Conservation (phyloP, 257 asterid genomes). For the Catharanthus roseus region DNA sequence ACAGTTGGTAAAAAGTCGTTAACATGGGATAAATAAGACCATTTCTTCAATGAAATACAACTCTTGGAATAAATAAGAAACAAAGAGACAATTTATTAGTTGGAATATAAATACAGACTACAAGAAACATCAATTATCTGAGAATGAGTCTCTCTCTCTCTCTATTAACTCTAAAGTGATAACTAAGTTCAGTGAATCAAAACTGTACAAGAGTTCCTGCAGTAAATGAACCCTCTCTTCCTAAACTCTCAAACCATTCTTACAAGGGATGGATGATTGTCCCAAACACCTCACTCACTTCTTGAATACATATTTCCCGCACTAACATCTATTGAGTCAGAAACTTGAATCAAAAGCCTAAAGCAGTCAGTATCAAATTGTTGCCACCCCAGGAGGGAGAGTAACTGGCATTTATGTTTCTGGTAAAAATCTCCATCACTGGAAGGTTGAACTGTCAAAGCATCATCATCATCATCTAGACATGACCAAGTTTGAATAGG, state of each 20-base stretch:
- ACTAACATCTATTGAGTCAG: constrained; percentile 1
- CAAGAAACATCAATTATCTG: background rate
- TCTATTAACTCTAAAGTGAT: constrained; percentile 7
- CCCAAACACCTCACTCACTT: constrained; percentile 15
- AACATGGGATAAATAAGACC: background rate
- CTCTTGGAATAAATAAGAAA: background rate
- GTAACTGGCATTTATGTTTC: background rate
- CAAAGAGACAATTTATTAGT: background rate
- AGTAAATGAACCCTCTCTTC: background rate
- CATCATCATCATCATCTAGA: constrained; percentile 61
- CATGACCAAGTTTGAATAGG: constrained; percentile 56
- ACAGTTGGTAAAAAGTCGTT: background rate
- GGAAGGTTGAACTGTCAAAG: background rate
- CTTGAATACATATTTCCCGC: constrained; percentile 8
- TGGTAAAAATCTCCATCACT: background rate
- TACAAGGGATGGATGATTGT: background rate
- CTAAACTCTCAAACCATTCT: background rate
- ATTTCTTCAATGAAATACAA: background rate
- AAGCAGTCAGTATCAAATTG: constrained; percentile 14
- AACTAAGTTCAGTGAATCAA: constrained; percentile 23
- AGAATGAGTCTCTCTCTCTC: background rate
- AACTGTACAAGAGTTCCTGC: constrained; percentile 14
- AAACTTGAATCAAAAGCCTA: constrained; percentile 11
- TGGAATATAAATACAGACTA: constrained; percentile 1
- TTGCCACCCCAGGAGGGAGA: too few species aligned